Conservation (phyloP, 148 eudicot genomes). For the Rhododendron henanense region DNA sequence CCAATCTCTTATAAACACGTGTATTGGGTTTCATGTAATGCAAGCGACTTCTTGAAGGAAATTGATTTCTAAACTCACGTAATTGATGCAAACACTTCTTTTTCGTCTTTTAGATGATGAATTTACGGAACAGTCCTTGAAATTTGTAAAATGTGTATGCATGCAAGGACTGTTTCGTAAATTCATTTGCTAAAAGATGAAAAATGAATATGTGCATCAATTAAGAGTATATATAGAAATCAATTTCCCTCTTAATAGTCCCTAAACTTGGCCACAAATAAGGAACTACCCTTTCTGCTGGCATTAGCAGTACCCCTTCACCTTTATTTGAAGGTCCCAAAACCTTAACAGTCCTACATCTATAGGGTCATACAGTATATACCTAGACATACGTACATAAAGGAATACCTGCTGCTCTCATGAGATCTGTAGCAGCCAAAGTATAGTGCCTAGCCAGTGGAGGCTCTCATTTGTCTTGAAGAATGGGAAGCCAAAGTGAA, state of each 20-base stretch:
- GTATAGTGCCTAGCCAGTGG: slow-evolving; percentile 10
- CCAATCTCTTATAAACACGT: background rate
- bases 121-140: too few species aligned
- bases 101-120: too few species aligned
- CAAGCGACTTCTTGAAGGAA: too few species aligned
- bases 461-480: slow-evolving; percentile 8
- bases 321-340: background rate
- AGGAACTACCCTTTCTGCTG: background rate
- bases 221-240: too few species aligned
- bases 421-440: background rate
- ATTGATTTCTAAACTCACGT: too few species aligned
- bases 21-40: background rate
- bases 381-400: background rate
- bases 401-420: background rate
- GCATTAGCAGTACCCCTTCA: background rate
- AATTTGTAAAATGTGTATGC: too few species aligned
- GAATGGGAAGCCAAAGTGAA: slow-evolving; percentile 1
- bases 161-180: too few species aligned
- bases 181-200: too few species aligned
- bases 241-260: background rate
- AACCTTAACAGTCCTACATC: background rate
- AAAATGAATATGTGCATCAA: too few species aligned
- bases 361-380: background rate
- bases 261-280: background rate
- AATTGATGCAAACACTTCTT: too few species aligned